These are phyloP conservation scores for Acrasis kona DNA, from an alignment of 78 protist genomes.

Conservation along the genomic window DNA sequence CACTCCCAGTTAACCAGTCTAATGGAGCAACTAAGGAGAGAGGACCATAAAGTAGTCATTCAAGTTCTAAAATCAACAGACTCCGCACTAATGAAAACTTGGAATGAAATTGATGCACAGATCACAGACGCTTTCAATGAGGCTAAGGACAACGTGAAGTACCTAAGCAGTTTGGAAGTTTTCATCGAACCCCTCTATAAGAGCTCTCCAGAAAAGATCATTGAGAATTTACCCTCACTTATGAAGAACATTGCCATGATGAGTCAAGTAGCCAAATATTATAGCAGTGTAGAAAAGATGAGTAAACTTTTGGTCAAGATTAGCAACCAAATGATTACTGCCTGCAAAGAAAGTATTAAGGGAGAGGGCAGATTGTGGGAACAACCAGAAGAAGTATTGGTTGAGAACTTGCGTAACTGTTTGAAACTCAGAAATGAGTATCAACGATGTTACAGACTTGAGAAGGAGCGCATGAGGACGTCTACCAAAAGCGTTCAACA, in stretches of 20 bases:
- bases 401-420: neutral
- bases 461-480: neutral
- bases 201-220: slow-evolving; percentile 36
- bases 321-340: slow-evolving; percentile 69
- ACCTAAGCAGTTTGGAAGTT: slow-evolving; percentile 52
- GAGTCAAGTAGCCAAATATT: slow-evolving; percentile 61
- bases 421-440: slow-evolving; percentile 11
- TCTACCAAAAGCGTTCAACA: slow-evolving; percentile 27
- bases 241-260: slow-evolving; percentile 57
- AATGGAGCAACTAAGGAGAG: slow-evolving; percentile 26
- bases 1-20: too few relatives aligned
- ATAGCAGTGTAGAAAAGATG: slow-evolving; percentile 58
- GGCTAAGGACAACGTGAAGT: slow-evolving; percentile 76
- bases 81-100: slow-evolving; percentile 4
- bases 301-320: slow-evolving; percentile 68
- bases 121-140: slow-evolving; percentile 53
- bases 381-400: slow-evolving; percentile 6
- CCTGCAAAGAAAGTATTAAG: slow-evolving; percentile 31
- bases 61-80: slow-evolving; percentile 31
- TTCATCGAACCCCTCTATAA: slow-evolving; percentile 52
- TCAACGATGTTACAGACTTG: neutral
- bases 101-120: slow-evolving; percentile 20
- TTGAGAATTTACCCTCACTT: slow-evolving; percentile 41
- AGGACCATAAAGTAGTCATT: neutral
- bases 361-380: slow-evolving; percentile 15